phyloP scores from a whole-genome alignment of 306 rosid genomes.

The Trifolium repens region DNA sequence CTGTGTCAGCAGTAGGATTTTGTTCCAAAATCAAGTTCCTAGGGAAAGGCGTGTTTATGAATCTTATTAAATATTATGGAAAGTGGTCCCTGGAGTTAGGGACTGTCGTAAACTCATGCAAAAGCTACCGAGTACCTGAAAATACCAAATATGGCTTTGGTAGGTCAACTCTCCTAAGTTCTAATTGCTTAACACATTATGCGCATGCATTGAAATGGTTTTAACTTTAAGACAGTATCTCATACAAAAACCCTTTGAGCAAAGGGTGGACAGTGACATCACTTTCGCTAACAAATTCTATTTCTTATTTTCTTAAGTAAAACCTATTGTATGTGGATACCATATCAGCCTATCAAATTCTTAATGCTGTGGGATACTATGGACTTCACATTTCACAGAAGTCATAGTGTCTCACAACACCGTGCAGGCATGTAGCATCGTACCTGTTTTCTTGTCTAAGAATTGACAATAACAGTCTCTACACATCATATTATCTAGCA shows the following conservation, averaged over 20 bases:
- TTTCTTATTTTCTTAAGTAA: background rate
- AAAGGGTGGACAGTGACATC: background rate
- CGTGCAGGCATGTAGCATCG: background rate
- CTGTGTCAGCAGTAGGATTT: slow-evolving; percentile 6
- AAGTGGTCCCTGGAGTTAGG: background rate
- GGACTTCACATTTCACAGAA: background rate
- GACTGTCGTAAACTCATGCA: background rate
- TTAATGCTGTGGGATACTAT: slow-evolving; percentile 1
- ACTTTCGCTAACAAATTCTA: background rate
- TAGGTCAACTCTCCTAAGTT: background rate
- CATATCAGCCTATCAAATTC: background rate
- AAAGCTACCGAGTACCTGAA: background rate
- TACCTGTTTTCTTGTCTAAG: slow-evolving; percentile 6
- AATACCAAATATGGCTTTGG: background rate
- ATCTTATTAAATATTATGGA: background rate
- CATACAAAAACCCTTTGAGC: background rate
- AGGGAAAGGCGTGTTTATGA: background rate
- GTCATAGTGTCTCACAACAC: slow-evolving; percentile 8
- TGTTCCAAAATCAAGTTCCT: slow-evolving; percentile 27
- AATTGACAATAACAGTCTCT: background rate
- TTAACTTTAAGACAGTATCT: background rate
- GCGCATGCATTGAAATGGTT: background rate
- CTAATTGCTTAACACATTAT: background rate
- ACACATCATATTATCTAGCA: background rate
- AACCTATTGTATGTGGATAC: background rate